Evolutionary conservation across 257 asterid species (phyloP), one percentile per base, ranked within the genome.

Genomic region (Capsicum rhomboideum): DNA sequence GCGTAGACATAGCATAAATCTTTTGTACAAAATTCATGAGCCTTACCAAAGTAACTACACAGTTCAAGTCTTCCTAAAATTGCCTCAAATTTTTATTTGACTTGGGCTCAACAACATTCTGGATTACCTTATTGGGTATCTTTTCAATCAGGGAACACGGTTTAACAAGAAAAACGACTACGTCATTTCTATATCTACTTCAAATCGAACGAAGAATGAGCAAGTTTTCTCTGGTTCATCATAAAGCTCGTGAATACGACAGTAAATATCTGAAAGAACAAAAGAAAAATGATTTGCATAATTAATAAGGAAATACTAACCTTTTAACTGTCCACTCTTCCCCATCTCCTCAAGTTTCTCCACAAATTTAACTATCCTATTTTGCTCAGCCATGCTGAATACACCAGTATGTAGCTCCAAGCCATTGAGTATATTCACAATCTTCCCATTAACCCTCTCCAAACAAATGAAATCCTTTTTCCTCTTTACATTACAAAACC

Each of bases 341-440:
- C 90, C 92, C 89, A 20, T 86, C 86, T 85, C 90, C 80, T 58
- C 69, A 40, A 90, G 89, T 79, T 40, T 55, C 79, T 83, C 90
- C 8, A 90, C 88, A 52, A n/a, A 85, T 18, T 83, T 83, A 71
- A 90, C 90, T n/a, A 90, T 86, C 85, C 91, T 83, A 55, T 78
- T 88, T 83, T 88, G 91, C 85, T 90, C 92, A 10, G 87, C 92
- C 64, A 88, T 86, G 85, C 90, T 86, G 59, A 90, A 90, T 81
- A 90, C 89, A 78, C 83, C 83, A 6, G 71, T 16, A 79, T 90
- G 92, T 61, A 90, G 72, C 88, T 90, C 91, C 74, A 88, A 63
- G 59, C 92, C 92, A 0, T 85, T 87, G 54, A 8, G 80, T 86
- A 86, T 81, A 50, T 90, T 90, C 50, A 85, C 86, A 83, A 78